A percentile compares a stretch with the other conserved stretches of the same genome.
Conservation (phyloP, 2,329 filamentous ascomycete genomes). For the Penicillium sp. region DNA sequence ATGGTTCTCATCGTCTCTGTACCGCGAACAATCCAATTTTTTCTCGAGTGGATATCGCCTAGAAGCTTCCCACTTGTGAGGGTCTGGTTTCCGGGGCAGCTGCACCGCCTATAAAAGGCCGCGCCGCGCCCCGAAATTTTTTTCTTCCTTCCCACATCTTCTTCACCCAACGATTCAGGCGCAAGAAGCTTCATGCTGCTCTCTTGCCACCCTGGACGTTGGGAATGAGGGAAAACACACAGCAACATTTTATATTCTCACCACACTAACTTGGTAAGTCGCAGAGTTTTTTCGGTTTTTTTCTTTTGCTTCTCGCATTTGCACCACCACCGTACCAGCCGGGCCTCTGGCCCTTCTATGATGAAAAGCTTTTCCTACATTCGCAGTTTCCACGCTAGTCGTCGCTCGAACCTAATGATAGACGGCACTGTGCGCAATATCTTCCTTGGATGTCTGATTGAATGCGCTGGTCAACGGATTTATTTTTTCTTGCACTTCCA, state of each 20-base stretch:
- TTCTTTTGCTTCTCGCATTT: conserved; percentile 2
- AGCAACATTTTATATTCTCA: not conserved
- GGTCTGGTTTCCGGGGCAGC: conserved; percentile 37
- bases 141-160: conserved; percentile 25
- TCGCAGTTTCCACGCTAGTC: conserved; percentile 48
- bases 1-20: too few relatives aligned
- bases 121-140: conserved; percentile 29
- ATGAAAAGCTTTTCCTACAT: conserved; percentile 49
- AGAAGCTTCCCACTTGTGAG: conserved; percentile 34
- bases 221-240: not conserved
- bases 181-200: conserved; percentile 21
- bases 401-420: conserved; percentile 41
- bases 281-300: conserved; percentile 10
- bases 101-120: conserved; percentile 36
- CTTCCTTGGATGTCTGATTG: conserved; percentile 47
- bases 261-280: conserved; percentile 29
- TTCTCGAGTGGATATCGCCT: conserved; percentile 22
- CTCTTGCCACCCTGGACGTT: not conserved
- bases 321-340: conserved; percentile 19
- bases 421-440: conserved; percentile 41
- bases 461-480: conserved; percentile 28
- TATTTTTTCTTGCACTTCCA: not conserved
- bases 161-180: conserved; percentile 9
- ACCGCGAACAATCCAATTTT: too few relatives aligned
- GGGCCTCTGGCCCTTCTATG: conserved; percentile 35